Base-by-base conservation (phyloP, 2,329 filamentous ascomycete genomes). In the Verticillium klebahnii region DNA sequence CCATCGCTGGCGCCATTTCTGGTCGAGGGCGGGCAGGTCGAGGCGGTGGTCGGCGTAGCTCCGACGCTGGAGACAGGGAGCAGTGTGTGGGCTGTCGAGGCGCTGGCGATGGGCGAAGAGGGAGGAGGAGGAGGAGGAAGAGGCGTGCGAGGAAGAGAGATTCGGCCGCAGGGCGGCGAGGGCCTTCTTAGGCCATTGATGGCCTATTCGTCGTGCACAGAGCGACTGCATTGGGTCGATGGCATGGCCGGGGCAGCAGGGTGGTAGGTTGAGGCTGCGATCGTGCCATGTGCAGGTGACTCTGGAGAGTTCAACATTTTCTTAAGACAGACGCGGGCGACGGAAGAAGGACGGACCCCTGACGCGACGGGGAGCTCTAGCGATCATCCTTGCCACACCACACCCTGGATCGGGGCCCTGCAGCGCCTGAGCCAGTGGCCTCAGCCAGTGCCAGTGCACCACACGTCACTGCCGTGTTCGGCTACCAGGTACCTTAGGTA, bases 1-100 rank as follows among this genome's bases (percentile, higher is more conserved):
- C 82, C 83, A 85, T 65, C 69, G 72, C 52, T 74, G 70, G 3
- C 79, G 80, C 84, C 84, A 86, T 74, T 85, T 85, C 59, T 72
- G 64, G 64, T 82, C 80, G 23, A 86, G 70, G 5, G 77, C 73
- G 11, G 72, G 74, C 23, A 85, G 73, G 64, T 86, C 74, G 58
- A 86, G 72, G 64, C 69, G 45, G 40, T 57, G 61, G 37, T 68
- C 70, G 19, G 78, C 75, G 57, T 79, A 80, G 62, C 67, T 71
- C 65, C 76, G 70, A 65, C 66, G 69, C 58, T 66, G 58, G 5
- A 58, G 29, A 56, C 31, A 34, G 54, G 31, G 25, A 56, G 54
- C 25, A 3, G 25, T 31, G 25, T 34, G 29, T 2, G 54, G 14
- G 8, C 17, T 19, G 11, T n/a, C 2, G 34, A 36, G 34, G 34